Evolutionary conservation across 306 rosid genomes (phyloP).

Genomic region (Corylus avellana): DNA sequence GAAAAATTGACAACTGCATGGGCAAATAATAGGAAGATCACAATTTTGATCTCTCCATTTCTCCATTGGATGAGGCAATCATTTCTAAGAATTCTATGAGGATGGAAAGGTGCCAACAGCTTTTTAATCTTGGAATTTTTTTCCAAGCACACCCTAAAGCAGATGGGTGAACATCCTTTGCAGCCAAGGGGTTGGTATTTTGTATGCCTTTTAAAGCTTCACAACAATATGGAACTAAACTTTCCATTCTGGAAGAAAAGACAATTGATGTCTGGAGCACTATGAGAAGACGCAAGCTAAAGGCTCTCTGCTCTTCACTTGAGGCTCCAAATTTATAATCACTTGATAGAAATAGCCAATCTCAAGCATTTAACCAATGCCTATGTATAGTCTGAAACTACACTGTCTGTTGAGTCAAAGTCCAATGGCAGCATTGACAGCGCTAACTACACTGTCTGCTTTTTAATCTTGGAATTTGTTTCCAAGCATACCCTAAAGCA

Average conservation of each 20-base stretch:
- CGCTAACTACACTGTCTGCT: background rate
- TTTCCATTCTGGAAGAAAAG: slow-evolving; percentile 35
- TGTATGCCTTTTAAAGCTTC: slow-evolving; percentile 31
- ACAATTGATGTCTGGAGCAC: slow-evolving; percentile 46
- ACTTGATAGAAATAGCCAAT: background rate
- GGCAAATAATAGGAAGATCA: background rate
- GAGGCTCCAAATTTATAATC: slow-evolving; percentile 44
- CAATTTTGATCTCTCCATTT: background rate
- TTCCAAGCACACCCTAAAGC: background rate
- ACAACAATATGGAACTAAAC: slow-evolving; percentile 28
- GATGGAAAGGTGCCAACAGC: background rate
- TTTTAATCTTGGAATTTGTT: background rate
- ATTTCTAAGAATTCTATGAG: background rate
- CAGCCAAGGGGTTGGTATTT: background rate
- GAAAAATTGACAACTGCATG: background rate
- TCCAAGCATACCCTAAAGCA: background rate
- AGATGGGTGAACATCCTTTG: background rate
- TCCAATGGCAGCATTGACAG: too few relatives aligned
- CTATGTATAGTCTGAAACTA: background rate
- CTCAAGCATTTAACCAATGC: background rate
- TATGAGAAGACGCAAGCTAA: slow-evolving; percentile 56
- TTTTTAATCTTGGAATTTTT: background rate
- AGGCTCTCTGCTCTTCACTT: slow-evolving; percentile 56
- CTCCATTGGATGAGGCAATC: background rate
- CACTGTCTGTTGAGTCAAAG: background rate